phyloP scores from a whole-genome alignment of 768 basidiomycete species.

The Lyophyllum atratum region DNA sequence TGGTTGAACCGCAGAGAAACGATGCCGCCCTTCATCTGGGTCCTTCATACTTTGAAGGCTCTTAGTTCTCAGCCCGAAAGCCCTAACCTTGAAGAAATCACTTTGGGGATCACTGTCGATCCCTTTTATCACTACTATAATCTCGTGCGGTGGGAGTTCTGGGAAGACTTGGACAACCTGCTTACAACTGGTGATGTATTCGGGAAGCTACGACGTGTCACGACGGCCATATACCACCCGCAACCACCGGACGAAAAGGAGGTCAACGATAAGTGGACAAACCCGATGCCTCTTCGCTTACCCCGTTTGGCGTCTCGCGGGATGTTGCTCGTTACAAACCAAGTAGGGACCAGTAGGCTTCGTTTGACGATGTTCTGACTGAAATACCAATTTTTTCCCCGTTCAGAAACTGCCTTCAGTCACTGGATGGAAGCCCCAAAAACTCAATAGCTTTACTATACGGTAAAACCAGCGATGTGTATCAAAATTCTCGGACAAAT shows the following conservation, averaged over 20 bases:
- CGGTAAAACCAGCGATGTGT: too few species aligned
- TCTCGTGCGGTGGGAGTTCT: background rate
- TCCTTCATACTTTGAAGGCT: background rate
- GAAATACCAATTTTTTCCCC: too few species aligned
- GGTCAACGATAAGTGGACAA: background rate
- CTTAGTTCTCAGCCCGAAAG: background rate
- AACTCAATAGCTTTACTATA: too few species aligned
- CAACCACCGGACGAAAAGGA: background rate
- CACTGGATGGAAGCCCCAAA: too few species aligned
- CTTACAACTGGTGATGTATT: background rate
- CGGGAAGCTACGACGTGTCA: background rate
- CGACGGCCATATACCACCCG: background rate
- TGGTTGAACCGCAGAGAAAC: background rate
- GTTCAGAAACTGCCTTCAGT: too few species aligned
- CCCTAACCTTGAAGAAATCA: background rate
- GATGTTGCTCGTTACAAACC: constrained; percentile 14
- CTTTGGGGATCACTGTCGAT: background rate
- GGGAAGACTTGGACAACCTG: background rate
- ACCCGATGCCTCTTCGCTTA: background rate
- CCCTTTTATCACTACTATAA: background rate
- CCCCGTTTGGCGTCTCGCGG: background rate
- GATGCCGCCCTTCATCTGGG: constrained; percentile 1
- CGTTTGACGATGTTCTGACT: background rate
- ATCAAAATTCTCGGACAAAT: too few species aligned
- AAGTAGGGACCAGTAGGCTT: constrained; percentile 24